Conservation (phyloP, 208 protist genomes). For the Wallacemonas sp. region DNA sequence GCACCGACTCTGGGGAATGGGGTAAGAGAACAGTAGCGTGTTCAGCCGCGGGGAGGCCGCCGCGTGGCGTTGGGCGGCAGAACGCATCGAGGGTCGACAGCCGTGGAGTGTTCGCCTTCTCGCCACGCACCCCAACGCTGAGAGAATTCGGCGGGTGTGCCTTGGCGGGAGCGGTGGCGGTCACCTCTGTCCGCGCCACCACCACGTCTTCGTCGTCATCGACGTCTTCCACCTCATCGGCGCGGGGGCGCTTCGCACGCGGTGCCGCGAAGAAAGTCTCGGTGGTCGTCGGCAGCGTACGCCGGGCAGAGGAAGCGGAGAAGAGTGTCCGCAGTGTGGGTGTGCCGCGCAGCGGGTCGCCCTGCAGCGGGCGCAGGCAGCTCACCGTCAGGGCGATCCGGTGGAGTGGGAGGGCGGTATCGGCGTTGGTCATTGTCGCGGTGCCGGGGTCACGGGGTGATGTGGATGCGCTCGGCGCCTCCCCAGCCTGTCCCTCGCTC, state of each 20-base stretch:
- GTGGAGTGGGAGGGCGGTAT: conserved; percentile 1
- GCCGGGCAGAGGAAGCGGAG: background rate
- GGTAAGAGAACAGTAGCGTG: background rate
- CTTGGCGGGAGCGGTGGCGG: background rate
- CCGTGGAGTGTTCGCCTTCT: background rate
- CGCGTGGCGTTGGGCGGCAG: no score
- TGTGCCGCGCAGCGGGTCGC: background rate
- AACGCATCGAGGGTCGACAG: background rate
- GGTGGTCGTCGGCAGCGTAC: background rate
- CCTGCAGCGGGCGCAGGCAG: background rate
- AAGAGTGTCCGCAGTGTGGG: background rate
- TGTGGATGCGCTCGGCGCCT: background rate
- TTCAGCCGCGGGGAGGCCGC: background rate
- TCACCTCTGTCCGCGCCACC: background rate
- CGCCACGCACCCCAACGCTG: no score
- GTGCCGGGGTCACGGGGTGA: background rate
- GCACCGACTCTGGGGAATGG: background rate
- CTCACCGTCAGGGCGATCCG: background rate
- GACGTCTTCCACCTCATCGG: background rate
- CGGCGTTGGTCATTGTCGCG: background rate
- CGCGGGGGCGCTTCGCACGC: background rate
- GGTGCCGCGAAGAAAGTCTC: background rate
- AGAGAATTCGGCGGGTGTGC: no score
- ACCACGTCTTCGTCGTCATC: background rate
- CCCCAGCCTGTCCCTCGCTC: background rate